A percentile compares a stretch with the other conserved stretches of the same genome.
phyloP scores from a whole-genome alignment of 78 protist species.

The Trichosphaerium sp. region DNA sequence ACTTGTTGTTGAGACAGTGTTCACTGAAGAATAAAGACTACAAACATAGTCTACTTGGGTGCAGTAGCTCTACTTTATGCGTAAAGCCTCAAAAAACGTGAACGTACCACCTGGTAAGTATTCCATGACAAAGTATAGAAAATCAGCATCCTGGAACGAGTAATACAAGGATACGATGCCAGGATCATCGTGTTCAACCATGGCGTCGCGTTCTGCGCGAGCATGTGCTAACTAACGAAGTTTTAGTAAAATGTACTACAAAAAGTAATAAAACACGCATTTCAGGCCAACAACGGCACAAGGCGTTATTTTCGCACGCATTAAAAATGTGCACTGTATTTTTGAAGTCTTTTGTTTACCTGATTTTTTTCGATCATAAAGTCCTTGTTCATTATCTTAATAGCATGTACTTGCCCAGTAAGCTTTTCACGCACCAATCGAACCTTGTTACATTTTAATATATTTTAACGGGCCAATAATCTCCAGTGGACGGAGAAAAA shows the following conservation, averaged over 20 bases:
- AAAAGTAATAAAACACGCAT: neutral
- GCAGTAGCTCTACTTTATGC: too few species aligned
- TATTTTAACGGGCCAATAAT: too few species aligned
- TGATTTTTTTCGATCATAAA: conserved; percentile 60
- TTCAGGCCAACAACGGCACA: too few species aligned
- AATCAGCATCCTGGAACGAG: conserved; percentile 46
- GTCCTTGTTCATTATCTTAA: conserved; percentile 57
- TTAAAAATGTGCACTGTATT: too few species aligned
- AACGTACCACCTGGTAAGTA: conserved; percentile 72
- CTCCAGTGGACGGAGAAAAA: too few species aligned
- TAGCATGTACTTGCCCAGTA: conserved; percentile 48
- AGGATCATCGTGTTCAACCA: conserved; percentile 1
- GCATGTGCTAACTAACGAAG: neutral
- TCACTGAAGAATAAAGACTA: too few species aligned
- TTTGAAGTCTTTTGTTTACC: conserved; percentile 15
- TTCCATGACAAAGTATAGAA: conserved; percentile 66
- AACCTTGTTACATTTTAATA: too few species aligned
- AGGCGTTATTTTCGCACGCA: too few species aligned
- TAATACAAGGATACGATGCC: conserved; percentile 34
- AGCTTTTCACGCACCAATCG: conserved; percentile 40
- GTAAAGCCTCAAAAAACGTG: neutral
- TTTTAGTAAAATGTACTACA: neutral
- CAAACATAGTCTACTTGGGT: conserved; percentile 3
- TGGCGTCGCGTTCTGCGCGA: neutral
- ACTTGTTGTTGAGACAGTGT: too few species aligned